Conservation (phyloP, 106 monocot genomes). For the Platanthera zijinensis region DNA sequence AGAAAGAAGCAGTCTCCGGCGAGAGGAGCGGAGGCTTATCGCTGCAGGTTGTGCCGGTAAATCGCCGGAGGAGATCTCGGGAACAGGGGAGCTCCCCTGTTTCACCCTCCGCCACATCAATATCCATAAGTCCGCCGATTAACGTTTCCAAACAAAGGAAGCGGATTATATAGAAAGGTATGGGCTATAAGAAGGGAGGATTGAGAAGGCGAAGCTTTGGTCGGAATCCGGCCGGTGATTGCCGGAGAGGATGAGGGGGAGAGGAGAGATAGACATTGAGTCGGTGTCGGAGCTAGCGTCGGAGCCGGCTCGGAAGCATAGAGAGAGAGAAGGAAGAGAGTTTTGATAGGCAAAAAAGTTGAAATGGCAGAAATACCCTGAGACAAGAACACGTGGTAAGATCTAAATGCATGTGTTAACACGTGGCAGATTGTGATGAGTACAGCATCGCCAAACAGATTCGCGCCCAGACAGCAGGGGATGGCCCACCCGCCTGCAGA, state of each 20-base stretch:
- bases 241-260: neutral
- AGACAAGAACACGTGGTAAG: neutral
- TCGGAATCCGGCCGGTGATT: neutral
- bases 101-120: conserved; percentile 9
- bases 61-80: conserved; percentile 29
- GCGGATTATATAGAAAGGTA: neutral
- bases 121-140: neutral
- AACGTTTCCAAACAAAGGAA: neutral
- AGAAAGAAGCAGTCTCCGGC: neutral
- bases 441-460: neutral
- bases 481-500: neutral
- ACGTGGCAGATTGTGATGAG: neutral
- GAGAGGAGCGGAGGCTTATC: neutral
- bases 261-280: neutral
- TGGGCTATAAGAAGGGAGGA: neutral
- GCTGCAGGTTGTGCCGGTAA: conserved; percentile 8
- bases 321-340: neutral
- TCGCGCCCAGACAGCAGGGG: neutral
- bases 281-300: neutral
- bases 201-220: neutral
- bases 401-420: neutral
- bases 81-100: conserved; percentile 19
- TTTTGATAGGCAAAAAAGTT: neutral
- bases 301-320: neutral
- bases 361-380: neutral